Conservation (phyloP, 139 green algal genomes). For the Chlamydomonas sp. region DNA sequence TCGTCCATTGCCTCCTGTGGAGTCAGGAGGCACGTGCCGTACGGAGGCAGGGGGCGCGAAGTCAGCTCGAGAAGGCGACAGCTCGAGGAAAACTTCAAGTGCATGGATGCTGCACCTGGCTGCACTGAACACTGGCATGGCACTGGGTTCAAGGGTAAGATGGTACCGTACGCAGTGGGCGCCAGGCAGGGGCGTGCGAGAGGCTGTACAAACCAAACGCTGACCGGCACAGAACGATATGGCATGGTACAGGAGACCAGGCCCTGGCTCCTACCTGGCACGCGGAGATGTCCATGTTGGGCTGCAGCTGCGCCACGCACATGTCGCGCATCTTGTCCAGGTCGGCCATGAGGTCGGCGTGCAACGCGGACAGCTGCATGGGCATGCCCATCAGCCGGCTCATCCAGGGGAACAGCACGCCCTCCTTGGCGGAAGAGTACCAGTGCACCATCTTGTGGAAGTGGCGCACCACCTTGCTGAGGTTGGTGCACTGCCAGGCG, state of each 20-base stretch:
- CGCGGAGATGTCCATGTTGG: no score
- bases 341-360: not conserved
- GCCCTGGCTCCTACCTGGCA: not conserved
- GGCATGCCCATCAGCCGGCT: not conserved
- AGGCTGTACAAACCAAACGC: no score
- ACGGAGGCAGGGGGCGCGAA: not conserved
- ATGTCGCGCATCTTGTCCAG: not conserved
- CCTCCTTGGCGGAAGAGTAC: conserved; percentile 3
- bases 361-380: not conserved
- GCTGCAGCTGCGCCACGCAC: not conserved
- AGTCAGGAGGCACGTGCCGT: no score
- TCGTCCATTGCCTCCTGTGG: not conserved
- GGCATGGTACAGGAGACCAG: no score
- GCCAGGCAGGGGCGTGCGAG: no score
- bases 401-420: conserved; percentile 13
- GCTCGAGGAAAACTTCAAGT: no score
- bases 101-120: no score
- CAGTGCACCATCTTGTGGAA: not conserved
- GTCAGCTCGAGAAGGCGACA: no score
- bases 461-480: not conserved
- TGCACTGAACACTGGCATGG: no score
- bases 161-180: no score
- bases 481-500: not conserved
- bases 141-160: no score
- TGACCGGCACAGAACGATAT: no score